Evolutionary conservation across 306 rosid species (phyloP), one percentile per base, ranked within the genome.

Genomic region (Begonia masoniana): DNA sequence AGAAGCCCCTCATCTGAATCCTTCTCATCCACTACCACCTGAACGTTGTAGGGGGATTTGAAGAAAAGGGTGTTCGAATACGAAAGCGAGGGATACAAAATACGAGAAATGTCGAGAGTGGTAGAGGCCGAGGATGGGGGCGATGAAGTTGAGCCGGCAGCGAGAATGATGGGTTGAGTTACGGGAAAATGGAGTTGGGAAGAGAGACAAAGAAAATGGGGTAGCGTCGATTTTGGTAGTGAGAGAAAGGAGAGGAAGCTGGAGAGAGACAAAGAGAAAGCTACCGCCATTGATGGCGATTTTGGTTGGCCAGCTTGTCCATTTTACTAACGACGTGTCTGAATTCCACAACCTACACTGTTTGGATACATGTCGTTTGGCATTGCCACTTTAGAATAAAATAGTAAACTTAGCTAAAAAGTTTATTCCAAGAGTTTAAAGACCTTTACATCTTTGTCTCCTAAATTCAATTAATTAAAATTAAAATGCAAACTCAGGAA

Each of bases 31-130:
- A 62, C 56, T 12, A 59, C 51, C 60, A 71, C 46, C 68, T 60
- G 63, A 47, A 66, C 68, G 53, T 65, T 71, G 64, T 56, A 71
- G 7, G 67, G 58, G 53, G 67, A 61, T 53, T 62, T 68, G 67
- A 68, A 61, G 49, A 50, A 68, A 10, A 61, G 19, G 10, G 48
- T 19, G 61, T 59, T 59, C 9, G 71, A 59, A 58, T 46, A 9
- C 5, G 71, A 58, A 16, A 61, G 19, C 17, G 67, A 56, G 5
- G 63, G 73, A 43, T 16, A 61, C 24, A 21, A 50, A 1, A 55
- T 43, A 7, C 19, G 53, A n/a, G 31, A 52, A 14, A 12, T 24
- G 2, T 41, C 56, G 39, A 31, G 9, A 31, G 39, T 5, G 39
- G 9, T 31, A 13, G 4, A 3, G 10, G 50, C 17, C 46, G 23